Conservation (phyloP, 192 early-diverging fungal species). For the Gigaspora rosea region DNA sequence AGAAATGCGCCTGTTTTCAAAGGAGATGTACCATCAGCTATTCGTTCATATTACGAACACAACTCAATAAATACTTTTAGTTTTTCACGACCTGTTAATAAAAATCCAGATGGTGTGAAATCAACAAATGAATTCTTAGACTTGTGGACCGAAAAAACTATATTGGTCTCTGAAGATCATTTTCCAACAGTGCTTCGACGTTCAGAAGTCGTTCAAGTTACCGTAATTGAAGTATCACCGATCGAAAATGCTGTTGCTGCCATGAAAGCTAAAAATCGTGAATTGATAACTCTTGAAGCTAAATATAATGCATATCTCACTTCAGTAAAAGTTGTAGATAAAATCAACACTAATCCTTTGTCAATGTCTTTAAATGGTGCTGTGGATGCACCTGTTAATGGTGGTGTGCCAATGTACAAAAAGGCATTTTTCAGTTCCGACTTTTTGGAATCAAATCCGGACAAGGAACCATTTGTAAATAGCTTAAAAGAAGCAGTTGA, state of each 20-base stretch:
- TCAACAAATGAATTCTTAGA: constrained; percentile 68
- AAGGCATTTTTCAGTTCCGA: constrained; percentile 60
- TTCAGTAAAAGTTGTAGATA: neutral
- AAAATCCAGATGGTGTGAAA: constrained; percentile 42
- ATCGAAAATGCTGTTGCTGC: constrained; percentile 76
- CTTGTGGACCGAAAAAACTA: constrained; percentile 76
- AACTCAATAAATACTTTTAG: constrained; percentile 70
- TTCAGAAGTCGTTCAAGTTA: constrained; percentile 55
- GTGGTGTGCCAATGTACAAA: constrained; percentile 76
- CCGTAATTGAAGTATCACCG: constrained; percentile 63
- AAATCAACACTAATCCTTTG: constrained; percentile 65
- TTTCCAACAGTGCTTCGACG: constrained; percentile 68
- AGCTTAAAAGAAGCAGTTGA: constrained; percentile 61
- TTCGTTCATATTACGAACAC: constrained; percentile 63
- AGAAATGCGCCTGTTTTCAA: constrained; percentile 37
- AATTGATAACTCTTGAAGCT: constrained; percentile 55
- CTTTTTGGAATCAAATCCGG: constrained; percentile 46
- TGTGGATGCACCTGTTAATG: constrained; percentile 83
- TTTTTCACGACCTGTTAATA: constrained; percentile 63
- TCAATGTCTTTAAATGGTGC: constrained; percentile 83
- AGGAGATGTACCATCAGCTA: constrained; percentile 43
- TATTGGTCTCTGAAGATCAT: constrained; percentile 61
- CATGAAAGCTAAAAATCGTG: constrained; percentile 66
- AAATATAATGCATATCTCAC: constrained; percentile 49
- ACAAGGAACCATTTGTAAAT: constrained; percentile 46